Percentiles rank a stretch among this genome's conserved stretches.
These are phyloP conservation scores for Cyclotella sp. DNA, from an alignment of 108 stramenopile genomes.

Conservation along the genomic window DNA sequence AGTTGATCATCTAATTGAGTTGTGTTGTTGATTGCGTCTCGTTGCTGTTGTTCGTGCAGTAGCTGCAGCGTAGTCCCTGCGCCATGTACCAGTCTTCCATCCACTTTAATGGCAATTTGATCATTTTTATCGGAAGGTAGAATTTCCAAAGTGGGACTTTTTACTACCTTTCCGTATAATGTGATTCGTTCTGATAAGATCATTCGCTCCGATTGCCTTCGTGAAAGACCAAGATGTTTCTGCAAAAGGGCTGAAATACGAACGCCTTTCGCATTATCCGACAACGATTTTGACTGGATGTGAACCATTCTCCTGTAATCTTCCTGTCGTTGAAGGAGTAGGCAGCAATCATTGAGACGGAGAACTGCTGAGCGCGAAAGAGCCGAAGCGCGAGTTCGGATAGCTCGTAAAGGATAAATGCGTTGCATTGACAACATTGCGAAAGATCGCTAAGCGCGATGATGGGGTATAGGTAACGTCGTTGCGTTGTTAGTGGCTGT, in stretches of 20 bases:
- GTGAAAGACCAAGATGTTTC: conserved; percentile 47
- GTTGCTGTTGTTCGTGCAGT: conserved; percentile 16
- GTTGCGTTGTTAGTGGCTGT: too few species aligned
- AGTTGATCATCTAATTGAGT: not conserved
- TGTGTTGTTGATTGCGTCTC: not conserved
- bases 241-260: conserved; percentile 39
- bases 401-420: too few species aligned
- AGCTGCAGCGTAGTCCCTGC: conserved; percentile 36
- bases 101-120: conserved; percentile 53
- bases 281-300: too few species aligned
- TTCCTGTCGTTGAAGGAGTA: too few species aligned
- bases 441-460: too few species aligned
- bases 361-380: too few species aligned
- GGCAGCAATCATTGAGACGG: too few species aligned
- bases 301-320: too few species aligned
- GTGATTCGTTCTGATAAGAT: conserved; percentile 68
- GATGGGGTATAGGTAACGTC: too few species aligned
- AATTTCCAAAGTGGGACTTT: conserved; percentile 42
- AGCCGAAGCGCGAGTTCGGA: too few species aligned
- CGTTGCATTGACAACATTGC: too few species aligned
- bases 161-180: conserved; percentile 59
- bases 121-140: conserved; percentile 25
- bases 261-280: not conserved
- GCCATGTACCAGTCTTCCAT: conserved; percentile 53
- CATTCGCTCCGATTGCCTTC: conserved; percentile 71